Conservation (phyloP, 805 yeast genomes). For the Teunomyces cretensis region DNA sequence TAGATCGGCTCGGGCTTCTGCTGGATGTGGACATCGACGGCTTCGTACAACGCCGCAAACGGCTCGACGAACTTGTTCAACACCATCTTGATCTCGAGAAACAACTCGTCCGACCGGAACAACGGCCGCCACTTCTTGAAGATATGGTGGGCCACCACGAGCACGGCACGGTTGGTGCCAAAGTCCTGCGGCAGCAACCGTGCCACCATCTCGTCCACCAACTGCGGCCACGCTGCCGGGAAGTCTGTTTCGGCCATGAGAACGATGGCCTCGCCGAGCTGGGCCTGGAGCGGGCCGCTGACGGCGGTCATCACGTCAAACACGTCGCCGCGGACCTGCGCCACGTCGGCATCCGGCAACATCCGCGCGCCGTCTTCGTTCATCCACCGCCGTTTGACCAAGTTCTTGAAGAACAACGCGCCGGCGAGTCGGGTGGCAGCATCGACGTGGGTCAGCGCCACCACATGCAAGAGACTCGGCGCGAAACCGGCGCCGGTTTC, state of each 20-base stretch:
- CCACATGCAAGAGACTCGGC: slow-evolving; percentile 69
- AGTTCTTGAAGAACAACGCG: slow-evolving; percentile 86
- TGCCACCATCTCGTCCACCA: slow-evolving; percentile 70
- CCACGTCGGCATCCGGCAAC: slow-evolving; percentile 60
- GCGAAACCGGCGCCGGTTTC: slow-evolving; percentile 77
- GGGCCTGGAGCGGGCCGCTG: slow-evolving; percentile 81
- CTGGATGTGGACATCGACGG: slow-evolving; percentile 66
- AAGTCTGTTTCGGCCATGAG: slow-evolving; percentile 94
- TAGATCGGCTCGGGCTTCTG: slow-evolving; percentile 53
- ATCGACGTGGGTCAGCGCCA: slow-evolving; percentile 58
- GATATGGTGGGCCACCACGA: slow-evolving; percentile 91
- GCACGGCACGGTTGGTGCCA: slow-evolving; percentile 76
- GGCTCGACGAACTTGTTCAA: slow-evolving; percentile 80
- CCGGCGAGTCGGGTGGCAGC: slow-evolving; percentile 76
- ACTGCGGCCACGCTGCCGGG: slow-evolving; percentile 83
- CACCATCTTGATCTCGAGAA: slow-evolving; percentile 83
- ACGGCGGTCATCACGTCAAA: slow-evolving; percentile 81
- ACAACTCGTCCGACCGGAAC: slow-evolving; percentile 86
- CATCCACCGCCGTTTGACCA: slow-evolving; percentile 82
- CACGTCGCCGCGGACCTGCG: slow-evolving; percentile 70
- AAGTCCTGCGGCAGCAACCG: slow-evolving; percentile 67
- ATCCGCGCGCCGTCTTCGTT: slow-evolving; percentile 83
- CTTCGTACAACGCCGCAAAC: slow-evolving; percentile 64
- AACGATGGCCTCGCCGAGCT: slow-evolving; percentile 91
- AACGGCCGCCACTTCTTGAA: slow-evolving; percentile 97